Conservation (phyloP, 495 filamentous ascomycete genomes). For the Xylaria curta region DNA sequence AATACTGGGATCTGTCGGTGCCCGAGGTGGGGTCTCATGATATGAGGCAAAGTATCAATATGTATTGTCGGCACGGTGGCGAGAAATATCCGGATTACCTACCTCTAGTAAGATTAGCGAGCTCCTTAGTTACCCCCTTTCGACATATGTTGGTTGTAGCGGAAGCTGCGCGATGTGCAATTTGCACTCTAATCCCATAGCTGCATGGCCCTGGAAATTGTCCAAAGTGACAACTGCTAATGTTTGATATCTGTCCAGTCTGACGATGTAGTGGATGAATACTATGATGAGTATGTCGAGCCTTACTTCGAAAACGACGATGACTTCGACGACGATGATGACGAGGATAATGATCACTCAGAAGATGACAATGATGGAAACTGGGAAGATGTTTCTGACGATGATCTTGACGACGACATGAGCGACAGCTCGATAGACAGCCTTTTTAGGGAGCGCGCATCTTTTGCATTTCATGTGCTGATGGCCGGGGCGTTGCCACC, state of each 20-base stretch:
- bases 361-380: neutral
- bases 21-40: neutral
- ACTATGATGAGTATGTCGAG: slow-evolving; percentile 17
- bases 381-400: slow-evolving; percentile 21
- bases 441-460: neutral
- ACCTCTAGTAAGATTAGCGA: slow-evolving; percentile 18
- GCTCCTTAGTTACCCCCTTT: neutral
- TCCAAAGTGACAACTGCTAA: neutral
- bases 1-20: slow-evolving; percentile 21
- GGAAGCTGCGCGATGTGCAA: neutral
- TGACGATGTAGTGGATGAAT: neutral
- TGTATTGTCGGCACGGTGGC: slow-evolving; percentile 26
- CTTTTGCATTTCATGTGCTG: slow-evolving; percentile 4
- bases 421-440: neutral
- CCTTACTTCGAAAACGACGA: slow-evolving; percentile 4
- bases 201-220: neutral
- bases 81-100: slow-evolving; percentile 21
- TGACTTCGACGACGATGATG: neutral
- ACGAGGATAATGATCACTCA: neutral
- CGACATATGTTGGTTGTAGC: neutral
- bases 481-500: neutral
- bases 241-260: neutral
- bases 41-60: slow-evolving; percentile 18
- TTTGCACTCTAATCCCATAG: neutral
- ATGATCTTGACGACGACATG: slow-evolving; percentile 11